phyloP scores from a whole-genome alignment of 2,329 filamentous ascomycete genomes.

The Gliomastix tumulicola region DNA sequence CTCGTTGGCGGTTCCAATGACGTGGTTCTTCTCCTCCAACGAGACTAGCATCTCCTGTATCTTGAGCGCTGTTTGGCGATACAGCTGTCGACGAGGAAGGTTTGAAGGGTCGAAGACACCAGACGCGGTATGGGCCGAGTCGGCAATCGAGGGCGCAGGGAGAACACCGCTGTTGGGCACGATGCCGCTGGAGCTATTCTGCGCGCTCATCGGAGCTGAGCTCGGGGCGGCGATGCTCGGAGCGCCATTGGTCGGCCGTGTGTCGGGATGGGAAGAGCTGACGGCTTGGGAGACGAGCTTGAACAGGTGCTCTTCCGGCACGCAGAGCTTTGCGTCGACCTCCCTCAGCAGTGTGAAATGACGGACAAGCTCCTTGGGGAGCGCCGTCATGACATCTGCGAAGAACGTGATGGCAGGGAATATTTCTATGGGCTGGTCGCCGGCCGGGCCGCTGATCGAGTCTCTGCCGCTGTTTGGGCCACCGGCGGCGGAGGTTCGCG shows the following conservation, averaged over 20 bases:
- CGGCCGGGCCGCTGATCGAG: conserved; percentile 32
- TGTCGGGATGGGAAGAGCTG: conserved; percentile 39
- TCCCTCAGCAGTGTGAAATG: conserved; percentile 96
- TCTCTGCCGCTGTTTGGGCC: conserved; percentile 37
- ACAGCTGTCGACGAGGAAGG: conserved; percentile 63
- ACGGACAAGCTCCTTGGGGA: conserved; percentile 90
- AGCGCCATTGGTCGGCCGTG: conserved; percentile 19
- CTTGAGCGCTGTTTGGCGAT: conserved; percentile 69
- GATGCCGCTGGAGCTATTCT: conserved; percentile 38
- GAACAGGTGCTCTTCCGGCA: conserved; percentile 75
- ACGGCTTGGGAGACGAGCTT: conserved; percentile 63
- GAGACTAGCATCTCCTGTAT: conserved; percentile 83
- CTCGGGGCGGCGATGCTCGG: conserved; percentile 30
- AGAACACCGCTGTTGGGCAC: conserved; percentile 25
- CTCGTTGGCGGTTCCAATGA: conserved; percentile 87
- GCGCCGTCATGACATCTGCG: conserved; percentile 82
- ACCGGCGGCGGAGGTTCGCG: conserved; percentile 43
- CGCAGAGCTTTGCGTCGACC: conserved; percentile 93
- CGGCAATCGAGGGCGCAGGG: conserved; percentile 32
- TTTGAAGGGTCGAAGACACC: conserved; percentile 49
- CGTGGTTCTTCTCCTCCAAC: conserved; percentile 95
- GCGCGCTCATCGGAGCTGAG: conserved; percentile 41
- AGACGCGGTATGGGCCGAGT: conserved; percentile 30
- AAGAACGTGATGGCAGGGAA: conserved; percentile 68
- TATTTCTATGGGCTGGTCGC: conserved; percentile 57